Evolutionary conservation across 441 rosid genomes (phyloP).

Genomic region (Jatropha podagrica): DNA sequence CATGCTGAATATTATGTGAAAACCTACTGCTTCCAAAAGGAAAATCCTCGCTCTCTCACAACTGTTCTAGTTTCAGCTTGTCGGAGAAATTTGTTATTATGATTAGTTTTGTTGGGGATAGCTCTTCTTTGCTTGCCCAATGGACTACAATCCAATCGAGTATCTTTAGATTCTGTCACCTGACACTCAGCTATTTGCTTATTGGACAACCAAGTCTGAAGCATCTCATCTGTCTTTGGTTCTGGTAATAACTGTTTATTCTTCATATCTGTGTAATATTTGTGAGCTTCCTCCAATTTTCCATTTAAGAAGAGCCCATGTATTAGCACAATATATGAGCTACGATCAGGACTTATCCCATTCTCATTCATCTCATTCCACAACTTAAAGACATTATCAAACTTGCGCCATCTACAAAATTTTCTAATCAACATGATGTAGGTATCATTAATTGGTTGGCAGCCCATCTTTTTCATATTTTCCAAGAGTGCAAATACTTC

Average conservation of each 20-base stretch:
- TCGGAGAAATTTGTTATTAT: conserved; percentile 45
- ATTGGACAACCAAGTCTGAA: conserved; percentile 68
- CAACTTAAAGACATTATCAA: conserved; percentile 55
- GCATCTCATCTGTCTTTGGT: conserved; percentile 64
- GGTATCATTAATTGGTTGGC: conserved; percentile 70
- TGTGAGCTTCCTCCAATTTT: conserved; percentile 71
- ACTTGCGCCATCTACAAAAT: conserved; percentile 82
- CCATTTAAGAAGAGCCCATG: conserved; percentile 90
- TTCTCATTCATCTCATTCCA: conserved; percentile 79
- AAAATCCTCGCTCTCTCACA: conserved; percentile 66
- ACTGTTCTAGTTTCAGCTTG: conserved; percentile 67
- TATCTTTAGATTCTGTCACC: conserved; percentile 24
- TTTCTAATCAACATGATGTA: conserved; percentile 86
- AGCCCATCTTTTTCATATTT: conserved; percentile 66
- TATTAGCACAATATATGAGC: conserved; percentile 77
- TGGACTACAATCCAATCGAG: conserved; percentile 20
- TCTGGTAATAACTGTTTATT: conserved; percentile 62
- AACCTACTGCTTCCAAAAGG: conserved; percentile 56
- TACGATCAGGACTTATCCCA: conserved; percentile 71
- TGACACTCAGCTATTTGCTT: conserved; percentile 50
- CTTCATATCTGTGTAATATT: conserved; percentile 80
- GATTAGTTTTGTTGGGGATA: conserved; percentile 31
- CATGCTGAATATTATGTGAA: conserved; percentile 16
- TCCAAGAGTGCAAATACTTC: conserved; percentile 74
- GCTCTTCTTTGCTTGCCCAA: conserved; percentile 26